A percentile compares a stretch with the other conserved stretches of the same genome.
Conservation (phyloP, 164 flowering plant genomes). For the Magnolia officinalis region DNA sequence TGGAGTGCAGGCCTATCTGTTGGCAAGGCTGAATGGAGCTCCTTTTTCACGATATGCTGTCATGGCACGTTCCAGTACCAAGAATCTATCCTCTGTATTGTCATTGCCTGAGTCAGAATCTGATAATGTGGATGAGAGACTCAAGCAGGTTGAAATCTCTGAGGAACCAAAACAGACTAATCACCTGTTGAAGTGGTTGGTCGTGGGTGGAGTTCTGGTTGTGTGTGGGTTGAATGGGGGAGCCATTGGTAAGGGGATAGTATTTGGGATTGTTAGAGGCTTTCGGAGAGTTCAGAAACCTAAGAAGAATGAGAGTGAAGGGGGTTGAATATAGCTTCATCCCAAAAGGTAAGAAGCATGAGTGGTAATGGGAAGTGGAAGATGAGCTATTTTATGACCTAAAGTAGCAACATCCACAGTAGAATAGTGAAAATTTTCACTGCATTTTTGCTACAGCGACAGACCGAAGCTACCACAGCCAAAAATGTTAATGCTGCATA, state of each 20-base stretch:
- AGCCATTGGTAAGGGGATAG: conserved; percentile 5
- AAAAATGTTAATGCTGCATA: no score
- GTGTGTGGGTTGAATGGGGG: conserved; percentile 6
- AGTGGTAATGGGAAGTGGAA: not conserved
- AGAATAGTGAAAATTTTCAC: not conserved
- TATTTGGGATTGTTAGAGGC: conserved; percentile 6
- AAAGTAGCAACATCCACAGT: not conserved
- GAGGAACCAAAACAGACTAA: not conserved
- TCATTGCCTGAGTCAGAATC: conserved; percentile 1
- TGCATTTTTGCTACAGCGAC: no score
- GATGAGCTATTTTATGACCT: not conserved
- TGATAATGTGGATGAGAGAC: not conserved
- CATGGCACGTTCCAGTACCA: conserved; percentile 66
- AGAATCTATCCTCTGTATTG: conserved; percentile 18
- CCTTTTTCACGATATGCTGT: conserved; percentile 45
- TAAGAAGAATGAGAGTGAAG: not conserved
- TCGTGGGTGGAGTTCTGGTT: conserved; percentile 15
- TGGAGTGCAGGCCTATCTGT: conserved; percentile 58
- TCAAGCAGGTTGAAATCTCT: conserved; percentile 2
- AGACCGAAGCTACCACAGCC: no score
- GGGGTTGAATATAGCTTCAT: not conserved
- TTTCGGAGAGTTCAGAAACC: not conserved
- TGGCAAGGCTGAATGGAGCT: conserved; percentile 34
- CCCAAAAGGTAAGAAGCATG: not conserved
- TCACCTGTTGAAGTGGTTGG: conserved; percentile 13